These are phyloP conservation scores for Durusdinium trenchii DNA, from an alignment of 73 alveolate genomes.

Conservation along the genomic window DNA sequence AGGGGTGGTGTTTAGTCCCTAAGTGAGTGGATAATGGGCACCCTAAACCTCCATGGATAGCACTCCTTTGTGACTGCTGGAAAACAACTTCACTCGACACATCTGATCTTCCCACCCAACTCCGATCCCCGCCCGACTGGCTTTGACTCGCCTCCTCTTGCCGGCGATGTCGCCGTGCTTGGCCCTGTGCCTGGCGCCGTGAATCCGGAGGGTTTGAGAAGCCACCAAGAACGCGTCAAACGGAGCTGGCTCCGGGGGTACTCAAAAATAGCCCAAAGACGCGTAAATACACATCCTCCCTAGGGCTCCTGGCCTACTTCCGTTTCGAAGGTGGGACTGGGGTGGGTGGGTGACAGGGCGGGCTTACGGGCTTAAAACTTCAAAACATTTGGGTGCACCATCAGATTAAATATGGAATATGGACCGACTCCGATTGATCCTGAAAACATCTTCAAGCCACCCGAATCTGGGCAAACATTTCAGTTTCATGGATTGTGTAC, in stretches of 20 bases:
- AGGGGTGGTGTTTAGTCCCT: background rate
- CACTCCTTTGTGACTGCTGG: background rate
- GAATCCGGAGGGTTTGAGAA: too few relatives aligned
- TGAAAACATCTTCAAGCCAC: too few relatives aligned
- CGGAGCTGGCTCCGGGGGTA: background rate
- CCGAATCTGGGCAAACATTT: too few relatives aligned
- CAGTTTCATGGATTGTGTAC: too few relatives aligned
- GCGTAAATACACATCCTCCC: background rate
- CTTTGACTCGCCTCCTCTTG: slow-evolving; percentile 83
- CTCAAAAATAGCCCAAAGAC: background rate
- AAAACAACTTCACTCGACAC: background rate
- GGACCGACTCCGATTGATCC: too few relatives aligned
- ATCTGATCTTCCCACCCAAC: background rate
- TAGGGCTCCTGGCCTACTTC: background rate
- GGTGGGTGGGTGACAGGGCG: background rate
- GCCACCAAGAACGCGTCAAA: background rate
- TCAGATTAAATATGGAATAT: too few relatives aligned
- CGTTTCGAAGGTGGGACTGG: background rate
- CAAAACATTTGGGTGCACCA: too few relatives aligned
- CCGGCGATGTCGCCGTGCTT: slow-evolving; percentile 57
- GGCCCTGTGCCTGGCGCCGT: slow-evolving; percentile 42
- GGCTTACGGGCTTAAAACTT: background rate
- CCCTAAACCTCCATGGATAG: background rate
- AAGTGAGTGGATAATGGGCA: background rate
- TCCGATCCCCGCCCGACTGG: too few relatives aligned